phyloP scores from a whole-genome alignment of 805 yeast genomes.

The Kazachstania africana region DNA sequence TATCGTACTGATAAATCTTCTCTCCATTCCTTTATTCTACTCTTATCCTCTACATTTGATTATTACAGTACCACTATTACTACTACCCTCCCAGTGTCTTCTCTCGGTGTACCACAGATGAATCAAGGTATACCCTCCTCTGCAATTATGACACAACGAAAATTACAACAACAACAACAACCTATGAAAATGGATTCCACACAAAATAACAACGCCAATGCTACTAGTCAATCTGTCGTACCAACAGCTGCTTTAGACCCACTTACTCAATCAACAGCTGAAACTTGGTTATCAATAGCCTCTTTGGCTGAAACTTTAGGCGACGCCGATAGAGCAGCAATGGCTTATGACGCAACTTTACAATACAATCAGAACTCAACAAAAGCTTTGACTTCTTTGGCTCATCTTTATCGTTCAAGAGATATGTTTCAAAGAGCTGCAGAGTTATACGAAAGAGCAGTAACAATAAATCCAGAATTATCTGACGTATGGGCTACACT shows the following conservation, averaged over 20 bases:
- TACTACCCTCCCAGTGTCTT: too few relatives aligned
- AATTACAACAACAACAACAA: constrained; percentile 1
- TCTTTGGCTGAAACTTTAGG: constrained; percentile 81
- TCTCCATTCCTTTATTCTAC: too few relatives aligned
- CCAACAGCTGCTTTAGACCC: constrained; percentile 19
- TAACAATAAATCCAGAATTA: constrained; percentile 69
- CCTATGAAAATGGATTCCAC: not conserved
- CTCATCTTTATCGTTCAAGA: constrained; percentile 76
- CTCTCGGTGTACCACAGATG: too few relatives aligned
- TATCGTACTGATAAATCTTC: too few relatives aligned
- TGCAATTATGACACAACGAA: not conserved
- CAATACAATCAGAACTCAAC: constrained; percentile 79
- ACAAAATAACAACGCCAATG: not conserved
- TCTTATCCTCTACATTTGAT: too few relatives aligned
- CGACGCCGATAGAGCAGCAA: constrained; percentile 79
- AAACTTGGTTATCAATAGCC: constrained; percentile 85
- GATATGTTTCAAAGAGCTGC: constrained; percentile 93
- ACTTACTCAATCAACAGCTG: constrained; percentile 47
- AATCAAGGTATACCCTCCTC: too few relatives aligned
- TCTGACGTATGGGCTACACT: constrained; percentile 96
- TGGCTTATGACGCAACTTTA: constrained; percentile 78
- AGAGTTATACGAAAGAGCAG: constrained; percentile 80
- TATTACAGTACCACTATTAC: too few relatives aligned
- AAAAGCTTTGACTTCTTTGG: constrained; percentile 73
- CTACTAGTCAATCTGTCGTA: not conserved